Conservation (phyloP, 2,329 filamentous ascomycete species). For the Aspergillus pseudoglaucus region DNA sequence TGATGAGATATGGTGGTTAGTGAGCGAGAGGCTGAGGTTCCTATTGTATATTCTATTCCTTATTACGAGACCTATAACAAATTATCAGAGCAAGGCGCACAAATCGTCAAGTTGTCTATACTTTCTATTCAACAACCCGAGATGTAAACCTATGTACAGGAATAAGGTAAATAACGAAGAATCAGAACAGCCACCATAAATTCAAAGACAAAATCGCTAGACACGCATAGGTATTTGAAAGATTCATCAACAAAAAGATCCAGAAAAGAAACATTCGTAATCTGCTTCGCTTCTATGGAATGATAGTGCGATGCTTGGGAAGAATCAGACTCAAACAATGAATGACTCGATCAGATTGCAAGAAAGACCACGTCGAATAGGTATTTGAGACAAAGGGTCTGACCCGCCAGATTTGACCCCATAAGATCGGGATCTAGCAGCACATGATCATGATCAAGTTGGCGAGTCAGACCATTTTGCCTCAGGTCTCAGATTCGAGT, state of each 20-base stretch:
- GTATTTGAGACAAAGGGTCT: too few relatives aligned
- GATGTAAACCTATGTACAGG: neutral
- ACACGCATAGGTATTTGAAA: neutral
- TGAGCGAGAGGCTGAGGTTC: too few relatives aligned
- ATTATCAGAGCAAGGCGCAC: neutral
- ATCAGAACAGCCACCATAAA: neutral
- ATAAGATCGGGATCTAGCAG: too few relatives aligned
- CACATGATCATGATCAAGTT: too few relatives aligned
- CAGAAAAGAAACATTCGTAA: neutral
- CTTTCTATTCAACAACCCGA: neutral
- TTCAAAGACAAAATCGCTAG: neutral
- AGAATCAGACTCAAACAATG: neutral
- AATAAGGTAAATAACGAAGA: neutral
- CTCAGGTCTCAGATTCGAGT: neutral
- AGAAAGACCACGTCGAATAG: too few relatives aligned
- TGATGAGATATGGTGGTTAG: constrained; percentile 13
- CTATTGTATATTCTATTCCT: too few relatives aligned
- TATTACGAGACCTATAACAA: too few relatives aligned
- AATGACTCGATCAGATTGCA: too few relatives aligned
- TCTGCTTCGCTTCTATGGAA: neutral
- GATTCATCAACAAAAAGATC: neutral
- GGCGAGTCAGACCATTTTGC: too few relatives aligned
- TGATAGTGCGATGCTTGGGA: too few relatives aligned
- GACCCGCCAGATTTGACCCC: too few relatives aligned
- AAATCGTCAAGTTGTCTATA: neutral